Base-by-base conservation (phyloP, 1,139 yeast genomes). In the Saccharomycopsis hybrid region DNA sequence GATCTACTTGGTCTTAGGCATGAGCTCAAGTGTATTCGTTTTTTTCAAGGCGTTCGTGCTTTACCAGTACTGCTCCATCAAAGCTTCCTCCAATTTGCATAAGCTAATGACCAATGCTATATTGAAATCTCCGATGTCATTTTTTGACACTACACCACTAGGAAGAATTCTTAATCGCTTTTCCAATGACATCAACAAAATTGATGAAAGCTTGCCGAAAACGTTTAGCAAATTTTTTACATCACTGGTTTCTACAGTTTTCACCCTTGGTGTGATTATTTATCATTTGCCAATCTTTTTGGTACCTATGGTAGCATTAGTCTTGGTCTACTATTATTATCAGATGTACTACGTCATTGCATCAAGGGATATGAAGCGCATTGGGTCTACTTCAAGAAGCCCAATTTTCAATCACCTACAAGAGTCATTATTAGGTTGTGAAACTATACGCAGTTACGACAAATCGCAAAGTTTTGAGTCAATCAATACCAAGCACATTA, bases 111-210 rank as follows among this genome's bases (percentile, higher is more conserved):
- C 85, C 0, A 58, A 58, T 5, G 67, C 83, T 41, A 85, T 84
- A 11, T 63, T 83, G 54, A 68, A 80, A 55, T 80, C 89, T 0
- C 90, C 90, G 52, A 81, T 84, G 86, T 71, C 81, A 2, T 84
- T 82, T 62, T 84, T 84, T 60, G 90, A 84, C 64, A 82, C 88
- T 1, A 83, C 90, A 0, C 92, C 92, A 36, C 70, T 80, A 54
- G 92, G 92, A 9, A 73, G 90, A 65, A 72, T 84, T 41, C 71
- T 82, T 59, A 84, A 84, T 50, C 62, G 80, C 46, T 86, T 86
- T 60, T 80, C 90, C 18, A 76, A 82, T 55, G 95, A 86, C 63
- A 73, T 86, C 61, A 76, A 76, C 54, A 76, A 77, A 47, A 69
- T 85, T 52, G 94, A 85, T 61, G 70, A 71, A 48, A 65, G 66